These are phyloP conservation scores for Fusarium sambucinum DNA, from an alignment of 2,329 filamentous ascomycete genomes.

Conservation along the genomic window DNA sequence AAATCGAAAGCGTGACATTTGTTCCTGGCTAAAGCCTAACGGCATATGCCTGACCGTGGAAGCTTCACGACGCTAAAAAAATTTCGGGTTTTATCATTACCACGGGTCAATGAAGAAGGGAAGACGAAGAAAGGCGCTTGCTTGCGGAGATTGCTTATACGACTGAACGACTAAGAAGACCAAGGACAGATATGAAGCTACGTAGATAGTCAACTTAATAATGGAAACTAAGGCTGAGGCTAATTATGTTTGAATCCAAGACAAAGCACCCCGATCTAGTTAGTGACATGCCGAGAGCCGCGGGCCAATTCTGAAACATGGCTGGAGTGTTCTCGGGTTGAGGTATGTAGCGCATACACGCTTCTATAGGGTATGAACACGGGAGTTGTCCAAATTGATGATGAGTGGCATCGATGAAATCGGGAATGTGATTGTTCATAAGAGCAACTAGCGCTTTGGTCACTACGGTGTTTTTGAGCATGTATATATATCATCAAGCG, in stretches of 20 bases:
- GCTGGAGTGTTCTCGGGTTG: constrained; percentile 14
- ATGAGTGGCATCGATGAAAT: constrained; percentile 1
- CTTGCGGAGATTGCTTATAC: constrained; percentile 30
- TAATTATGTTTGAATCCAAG: constrained; percentile 29
- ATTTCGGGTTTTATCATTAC: not conserved
- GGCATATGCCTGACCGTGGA: constrained; percentile 10
- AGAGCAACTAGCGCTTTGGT: not conserved
- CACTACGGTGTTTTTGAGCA: not conserved
- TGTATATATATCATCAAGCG: constrained; percentile 3
- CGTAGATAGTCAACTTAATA: constrained; percentile 14
- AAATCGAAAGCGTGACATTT: constrained; percentile 39
- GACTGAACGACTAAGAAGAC: constrained; percentile 22
- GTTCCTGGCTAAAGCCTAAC: constrained; percentile 20
- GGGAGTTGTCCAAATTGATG: constrained; percentile 1
- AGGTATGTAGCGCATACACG: not conserved
- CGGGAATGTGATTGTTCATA: not conserved
- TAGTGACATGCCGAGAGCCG: constrained; percentile 35
- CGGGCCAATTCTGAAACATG: constrained; percentile 18
- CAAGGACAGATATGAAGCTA: constrained; percentile 15
- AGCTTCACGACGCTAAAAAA: constrained; percentile 6
- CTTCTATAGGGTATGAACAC: not conserved
- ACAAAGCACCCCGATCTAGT: constrained; percentile 28
- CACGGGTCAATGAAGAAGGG: not conserved
- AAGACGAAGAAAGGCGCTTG: not conserved
- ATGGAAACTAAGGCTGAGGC: constrained; percentile 25